Conservation (phyloP, 2,329 filamentous ascomycete genomes). For the Pseudopyricularia javanii region DNA sequence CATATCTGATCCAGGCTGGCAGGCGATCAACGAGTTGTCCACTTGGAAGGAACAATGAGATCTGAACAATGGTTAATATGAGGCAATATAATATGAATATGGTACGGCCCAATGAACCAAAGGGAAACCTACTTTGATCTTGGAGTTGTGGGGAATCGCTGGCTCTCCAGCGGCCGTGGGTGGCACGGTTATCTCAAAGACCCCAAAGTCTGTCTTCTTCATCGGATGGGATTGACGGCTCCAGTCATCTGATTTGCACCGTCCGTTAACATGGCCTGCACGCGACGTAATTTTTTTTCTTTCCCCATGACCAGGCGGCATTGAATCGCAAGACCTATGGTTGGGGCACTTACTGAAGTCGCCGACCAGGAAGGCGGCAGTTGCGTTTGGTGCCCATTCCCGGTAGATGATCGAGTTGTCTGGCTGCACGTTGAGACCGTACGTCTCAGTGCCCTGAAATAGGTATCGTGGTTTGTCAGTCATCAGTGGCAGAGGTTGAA, state of each 20-base stretch:
- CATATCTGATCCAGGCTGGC: constrained; percentile 94
- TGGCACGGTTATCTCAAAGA: constrained; percentile 73
- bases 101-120: background rate
- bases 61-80: constrained; percentile 32
- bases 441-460: constrained; percentile 69
- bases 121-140: constrained; percentile 62
- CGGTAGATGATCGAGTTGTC: constrained; percentile 82
- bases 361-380: constrained; percentile 73
- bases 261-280: background rate
- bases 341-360: constrained; percentile 65
- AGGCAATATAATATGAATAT: background rate
- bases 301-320: background rate
- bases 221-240: constrained; percentile 72
- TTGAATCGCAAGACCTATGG: background rate
- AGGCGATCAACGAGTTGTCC: constrained; percentile 78
- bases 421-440: constrained; percentile 69
- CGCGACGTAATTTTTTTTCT: background rate
- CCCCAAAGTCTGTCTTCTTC: constrained; percentile 73
- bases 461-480: background rate
- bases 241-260: constrained; percentile 58
- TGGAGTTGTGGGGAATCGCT: constrained; percentile 84
- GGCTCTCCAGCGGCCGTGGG: constrained; percentile 56
- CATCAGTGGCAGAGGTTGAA: background rate
- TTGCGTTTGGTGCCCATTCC: constrained; percentile 92
- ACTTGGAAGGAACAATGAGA: constrained; percentile 67